Conservation (phyloP, 108 stramenopile species). For the Stephanodiscus minutulus region DNA sequence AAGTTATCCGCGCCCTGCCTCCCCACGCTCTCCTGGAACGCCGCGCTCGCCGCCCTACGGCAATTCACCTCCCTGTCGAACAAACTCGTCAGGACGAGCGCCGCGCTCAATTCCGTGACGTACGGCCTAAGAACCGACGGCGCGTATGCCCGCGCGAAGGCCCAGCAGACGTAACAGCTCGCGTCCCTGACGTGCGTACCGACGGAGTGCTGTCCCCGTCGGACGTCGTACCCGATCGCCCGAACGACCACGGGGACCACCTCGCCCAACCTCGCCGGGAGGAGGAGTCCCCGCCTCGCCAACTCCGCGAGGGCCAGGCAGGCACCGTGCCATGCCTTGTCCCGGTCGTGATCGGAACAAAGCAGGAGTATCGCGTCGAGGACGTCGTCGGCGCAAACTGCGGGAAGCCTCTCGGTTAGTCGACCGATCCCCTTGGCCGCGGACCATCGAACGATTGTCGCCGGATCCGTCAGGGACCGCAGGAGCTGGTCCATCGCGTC, state of each 20-base stretch:
- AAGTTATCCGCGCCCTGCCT: conserved; percentile 80
- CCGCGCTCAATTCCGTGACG: conserved; percentile 66
- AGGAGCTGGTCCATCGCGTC: conserved; percentile 94
- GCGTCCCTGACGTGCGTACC: conserved; percentile 98
- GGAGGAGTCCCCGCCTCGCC: conserved; percentile 92
- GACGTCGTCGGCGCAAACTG: conserved; percentile 93
- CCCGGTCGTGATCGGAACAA: conserved; percentile 76
- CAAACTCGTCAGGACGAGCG: conserved; percentile 87
- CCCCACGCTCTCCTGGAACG: conserved; percentile 94
- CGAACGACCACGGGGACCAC: conserved; percentile 85
- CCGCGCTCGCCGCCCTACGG: conserved; percentile 96
- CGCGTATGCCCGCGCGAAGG: conserved; percentile 96
- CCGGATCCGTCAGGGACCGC: conserved; percentile 67
- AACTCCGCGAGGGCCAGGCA: conserved; percentile 96
- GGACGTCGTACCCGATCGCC: conserved; percentile 91
- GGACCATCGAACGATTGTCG: conserved; percentile 98
- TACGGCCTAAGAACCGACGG: conserved; percentile 78
- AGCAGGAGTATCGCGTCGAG: conserved; percentile 88
- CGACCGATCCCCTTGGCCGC: conserved; percentile 98
- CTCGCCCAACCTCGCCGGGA: conserved; percentile 81
- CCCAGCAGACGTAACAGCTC: conserved; percentile 99
- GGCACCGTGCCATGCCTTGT: conserved; percentile 95
- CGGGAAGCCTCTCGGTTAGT: conserved; percentile 91
- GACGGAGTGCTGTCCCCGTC: conserved; percentile 86
- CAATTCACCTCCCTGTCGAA: conserved; percentile 99